Percentiles rank a stretch among this genome's conserved stretches.
phyloP scores from a whole-genome alignment of 2,329 filamentous ascomycete species.

The Cephalotrichum gorgonifer region DNA sequence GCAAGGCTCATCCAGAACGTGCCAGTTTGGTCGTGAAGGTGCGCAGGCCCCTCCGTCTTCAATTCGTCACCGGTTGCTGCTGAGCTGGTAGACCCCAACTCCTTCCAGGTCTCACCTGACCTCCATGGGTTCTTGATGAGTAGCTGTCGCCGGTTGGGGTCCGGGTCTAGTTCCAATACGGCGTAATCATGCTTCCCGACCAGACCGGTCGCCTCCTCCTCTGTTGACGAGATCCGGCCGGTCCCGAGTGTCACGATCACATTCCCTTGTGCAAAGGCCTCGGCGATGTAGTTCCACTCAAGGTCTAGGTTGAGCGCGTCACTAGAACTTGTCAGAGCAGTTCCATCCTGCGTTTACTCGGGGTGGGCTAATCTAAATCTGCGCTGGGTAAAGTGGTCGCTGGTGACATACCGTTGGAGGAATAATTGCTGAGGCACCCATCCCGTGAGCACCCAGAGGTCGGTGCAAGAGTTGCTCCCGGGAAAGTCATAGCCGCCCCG shows the following conservation, averaged over 20 bases:
- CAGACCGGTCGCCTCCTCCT: conserved; percentile 72
- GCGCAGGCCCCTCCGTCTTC: background rate
- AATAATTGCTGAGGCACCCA: conserved; percentile 98
- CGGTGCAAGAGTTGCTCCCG: conserved; percentile 92
- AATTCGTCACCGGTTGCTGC: background rate
- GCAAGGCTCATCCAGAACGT: conserved; percentile 91
- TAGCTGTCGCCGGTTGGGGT: conserved; percentile 52
- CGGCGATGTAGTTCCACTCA: conserved; percentile 69
- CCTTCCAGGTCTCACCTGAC: conserved; percentile 27
- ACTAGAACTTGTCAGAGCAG: conserved; percentile 24
- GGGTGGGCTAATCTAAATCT: background rate
- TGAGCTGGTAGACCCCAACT: conserved; percentile 26
- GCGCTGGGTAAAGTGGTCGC: background rate
- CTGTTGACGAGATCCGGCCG: conserved; percentile 63
- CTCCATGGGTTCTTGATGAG: conserved; percentile 96
- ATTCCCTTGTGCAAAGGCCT: conserved; percentile 65
- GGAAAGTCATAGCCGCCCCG: conserved; percentile 96
- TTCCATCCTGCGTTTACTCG: background rate
- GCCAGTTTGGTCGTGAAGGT: conserved; percentile 34
- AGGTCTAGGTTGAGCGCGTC: conserved; percentile 68
- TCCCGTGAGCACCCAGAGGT: conserved; percentile 83
- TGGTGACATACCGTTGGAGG: conserved; percentile 51
- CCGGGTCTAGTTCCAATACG: conserved; percentile 64
- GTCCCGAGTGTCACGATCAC: conserved; percentile 87
- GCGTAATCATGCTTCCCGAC: conserved; percentile 92